These are phyloP conservation scores for Calonectria pseudoreteaudii DNA, from an alignment of 2,329 filamentous ascomycete species.

Conservation along the genomic window DNA sequence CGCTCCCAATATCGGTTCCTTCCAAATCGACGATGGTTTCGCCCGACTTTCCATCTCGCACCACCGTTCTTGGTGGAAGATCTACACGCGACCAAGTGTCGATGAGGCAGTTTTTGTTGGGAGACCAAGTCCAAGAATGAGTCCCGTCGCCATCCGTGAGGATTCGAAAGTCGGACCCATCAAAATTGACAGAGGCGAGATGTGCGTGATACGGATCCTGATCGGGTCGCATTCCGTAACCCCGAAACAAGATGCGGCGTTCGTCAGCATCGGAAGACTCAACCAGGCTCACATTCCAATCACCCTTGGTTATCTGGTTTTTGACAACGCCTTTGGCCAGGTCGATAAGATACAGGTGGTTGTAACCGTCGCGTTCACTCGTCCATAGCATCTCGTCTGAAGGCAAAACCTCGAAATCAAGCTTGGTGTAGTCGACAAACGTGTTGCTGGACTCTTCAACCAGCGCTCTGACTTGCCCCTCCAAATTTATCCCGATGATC, in stretches of 20 bases:
- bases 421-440: slow-evolving; percentile 42
- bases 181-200: slow-evolving; percentile 39
- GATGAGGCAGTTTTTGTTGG: slow-evolving; percentile 33
- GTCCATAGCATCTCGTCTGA: slow-evolving; percentile 43
- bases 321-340: slow-evolving; percentile 28
- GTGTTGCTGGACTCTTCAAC: slow-evolving; percentile 42
- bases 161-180: slow-evolving; percentile 40
- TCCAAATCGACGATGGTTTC: slow-evolving; percentile 32
- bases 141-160: slow-evolving; percentile 44
- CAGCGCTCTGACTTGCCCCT: slow-evolving; percentile 33
- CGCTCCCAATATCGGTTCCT: not conserved
- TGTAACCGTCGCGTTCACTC: slow-evolving; percentile 45
- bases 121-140: slow-evolving; percentile 40
- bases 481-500: slow-evolving; percentile 28
- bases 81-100: slow-evolving; percentile 45
- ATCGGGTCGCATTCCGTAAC: slow-evolving; percentile 30
- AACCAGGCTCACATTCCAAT: slow-evolving; percentile 41
- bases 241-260: slow-evolving; percentile 35
- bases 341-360: slow-evolving; percentile 44
- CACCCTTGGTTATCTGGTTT: slow-evolving; percentile 41
- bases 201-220: slow-evolving; percentile 45
- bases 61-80: slow-evolving; percentile 26
- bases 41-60: slow-evolving; percentile 37
- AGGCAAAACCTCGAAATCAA: slow-evolving; percentile 20
- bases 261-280: slow-evolving; percentile 34